Evolutionary conservation across 2,329 filamentous ascomycete genomes (phyloP), one percentile per base, ranked within the genome.

Genomic region (Alternaria solani): DNA sequence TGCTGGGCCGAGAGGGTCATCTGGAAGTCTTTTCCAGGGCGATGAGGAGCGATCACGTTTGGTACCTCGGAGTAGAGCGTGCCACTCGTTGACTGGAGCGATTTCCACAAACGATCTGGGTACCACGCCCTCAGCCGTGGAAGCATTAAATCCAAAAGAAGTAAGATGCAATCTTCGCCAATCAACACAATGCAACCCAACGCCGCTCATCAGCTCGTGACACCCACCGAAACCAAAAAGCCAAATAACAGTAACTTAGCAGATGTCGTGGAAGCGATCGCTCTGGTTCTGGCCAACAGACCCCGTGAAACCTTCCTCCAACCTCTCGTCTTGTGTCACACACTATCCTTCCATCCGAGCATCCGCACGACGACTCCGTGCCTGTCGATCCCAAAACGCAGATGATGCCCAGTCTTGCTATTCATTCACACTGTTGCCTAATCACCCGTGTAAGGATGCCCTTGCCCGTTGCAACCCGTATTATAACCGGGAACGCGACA

Each of bases 341-440:
- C 34, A 52, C 46, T 56, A 54, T 32, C 43, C 41, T 58, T 48
- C 34, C 42, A 57, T 52, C 52, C 55, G 53, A 44, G 7, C 32
- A 41, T 20, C 51, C 41, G 23, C 28, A 26, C 28, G 30, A 43
- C 51, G 28, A 38, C 41, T 34, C 30, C 54, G 65, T 65, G 41
- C 65, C 65, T 67, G 63, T 54, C 61, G 61, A 64, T 64, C 61
- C 53, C 63, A 57, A 61, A 61, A 60, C 57, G 55, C 57, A 52
- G 11, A 51, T 62, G 54, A 51, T 63, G 34, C 57, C 57, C 48
- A 61, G 46, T 43, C 36, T 43, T 46, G 51, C 47, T 32, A 42
- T 39, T 57, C 57, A 63, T 49, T 55, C 43, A 55, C 55, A 59
- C 57, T 59, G 61, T 53, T 64, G 63, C 63, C 63, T 63, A 51